Conservation (phyloP, 139 green algal genomes). For the Nannochloris sp. region DNA sequence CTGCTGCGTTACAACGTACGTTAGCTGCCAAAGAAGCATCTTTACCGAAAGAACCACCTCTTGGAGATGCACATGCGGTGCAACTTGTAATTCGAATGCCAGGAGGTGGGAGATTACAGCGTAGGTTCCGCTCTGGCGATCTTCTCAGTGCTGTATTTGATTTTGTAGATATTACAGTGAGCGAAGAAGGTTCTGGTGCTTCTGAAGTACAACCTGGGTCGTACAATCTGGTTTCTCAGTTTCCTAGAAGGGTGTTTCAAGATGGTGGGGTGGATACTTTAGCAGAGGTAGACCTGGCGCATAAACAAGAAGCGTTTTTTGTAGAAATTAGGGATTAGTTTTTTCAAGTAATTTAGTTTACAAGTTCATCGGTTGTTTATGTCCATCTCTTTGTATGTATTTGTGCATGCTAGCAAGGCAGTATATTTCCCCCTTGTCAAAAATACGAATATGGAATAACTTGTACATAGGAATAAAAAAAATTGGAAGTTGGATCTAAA, state of each 20-base stretch:
- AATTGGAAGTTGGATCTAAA: too few species aligned
- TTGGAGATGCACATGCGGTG: conserved; percentile 24
- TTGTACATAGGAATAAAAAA: too few species aligned
- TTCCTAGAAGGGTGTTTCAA: conserved; percentile 41
- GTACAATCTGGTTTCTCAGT: conserved; percentile 66
- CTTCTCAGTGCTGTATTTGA: conserved; percentile 50
- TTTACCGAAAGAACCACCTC: conserved; percentile 46
- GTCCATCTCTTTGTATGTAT: too few species aligned
- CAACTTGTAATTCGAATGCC: conserved; percentile 55
- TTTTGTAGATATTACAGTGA: conserved; percentile 66
- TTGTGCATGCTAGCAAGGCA: too few species aligned
- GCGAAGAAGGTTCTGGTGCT: background rate
- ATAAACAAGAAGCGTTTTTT: conserved; percentile 50
- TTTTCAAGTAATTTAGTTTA: background rate
- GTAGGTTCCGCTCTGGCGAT: conserved; percentile 47
- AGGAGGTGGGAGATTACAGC: conserved; percentile 40
- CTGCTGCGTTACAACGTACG: background rate
- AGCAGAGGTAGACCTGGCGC: conserved; percentile 36
- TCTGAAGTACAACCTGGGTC: conserved; percentile 36
- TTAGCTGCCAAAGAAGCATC: conserved; percentile 8
- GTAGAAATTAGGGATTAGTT: conserved; percentile 30
- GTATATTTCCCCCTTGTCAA: too few species aligned
- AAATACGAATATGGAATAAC: too few species aligned
- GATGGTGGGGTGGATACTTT: conserved; percentile 8
- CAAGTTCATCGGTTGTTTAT: too few species aligned